phyloP scores from a whole-genome alignment of 2,329 filamentous ascomycete species.

The Diaporthe vaccinii region DNA sequence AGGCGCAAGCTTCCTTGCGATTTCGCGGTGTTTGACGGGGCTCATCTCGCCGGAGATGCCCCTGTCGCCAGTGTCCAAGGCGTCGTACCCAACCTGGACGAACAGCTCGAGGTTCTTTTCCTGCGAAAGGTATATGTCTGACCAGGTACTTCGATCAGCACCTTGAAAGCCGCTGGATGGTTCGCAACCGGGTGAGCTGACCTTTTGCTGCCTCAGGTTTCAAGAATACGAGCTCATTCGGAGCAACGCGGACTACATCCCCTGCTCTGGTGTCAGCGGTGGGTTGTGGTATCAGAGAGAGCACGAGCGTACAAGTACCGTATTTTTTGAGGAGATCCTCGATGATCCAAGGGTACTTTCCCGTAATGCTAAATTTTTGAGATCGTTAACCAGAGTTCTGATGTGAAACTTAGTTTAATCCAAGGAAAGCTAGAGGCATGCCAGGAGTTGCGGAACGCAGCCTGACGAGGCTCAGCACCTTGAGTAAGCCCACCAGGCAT shows the following conservation, averaged over 20 bases:
- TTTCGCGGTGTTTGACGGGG: constrained; percentile 34
- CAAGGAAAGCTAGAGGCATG: neutral
- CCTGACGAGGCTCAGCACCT: neutral
- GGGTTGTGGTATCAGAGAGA: neutral
- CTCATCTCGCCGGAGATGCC: constrained; percentile 38
- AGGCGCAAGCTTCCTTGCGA: constrained; percentile 39
- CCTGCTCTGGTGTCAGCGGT: neutral
- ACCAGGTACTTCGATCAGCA: neutral
- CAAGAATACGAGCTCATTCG: constrained; percentile 26
- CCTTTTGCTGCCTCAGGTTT: constrained; percentile 7
- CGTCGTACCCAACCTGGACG: constrained; percentile 34
- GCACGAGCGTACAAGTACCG: neutral
- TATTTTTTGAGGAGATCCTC: neutral
- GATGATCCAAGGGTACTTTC: constrained; percentile 16
- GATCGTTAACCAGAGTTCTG: neutral
- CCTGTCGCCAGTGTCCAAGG: constrained; percentile 23
- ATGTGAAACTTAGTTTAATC: neutral
- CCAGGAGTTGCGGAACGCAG: neutral
- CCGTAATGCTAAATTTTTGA: neutral
- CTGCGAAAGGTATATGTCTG: constrained; percentile 38
- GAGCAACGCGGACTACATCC: constrained; percentile 30
- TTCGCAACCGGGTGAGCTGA: neutral
- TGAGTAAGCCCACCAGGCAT: constrained; percentile 15
- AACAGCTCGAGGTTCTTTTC: constrained; percentile 38
- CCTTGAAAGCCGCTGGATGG: neutral